These are phyloP conservation scores for Achaetomiella virescens DNA, from an alignment of 495 filamentous ascomycete species.

Conservation along the genomic window DNA sequence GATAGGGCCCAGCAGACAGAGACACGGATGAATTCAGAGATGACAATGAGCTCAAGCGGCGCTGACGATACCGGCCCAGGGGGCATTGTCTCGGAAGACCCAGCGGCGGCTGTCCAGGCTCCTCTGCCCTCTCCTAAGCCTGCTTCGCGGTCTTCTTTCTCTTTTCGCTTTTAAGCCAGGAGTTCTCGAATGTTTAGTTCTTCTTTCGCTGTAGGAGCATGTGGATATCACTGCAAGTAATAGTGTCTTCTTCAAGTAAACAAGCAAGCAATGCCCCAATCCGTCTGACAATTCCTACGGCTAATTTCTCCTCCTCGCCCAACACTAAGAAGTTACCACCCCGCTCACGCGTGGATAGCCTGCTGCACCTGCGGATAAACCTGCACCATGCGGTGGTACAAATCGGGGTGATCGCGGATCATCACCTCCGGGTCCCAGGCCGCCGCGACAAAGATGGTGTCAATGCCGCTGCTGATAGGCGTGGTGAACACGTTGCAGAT, in stretches of 20 bases:
- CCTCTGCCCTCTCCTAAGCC: too few relatives aligned
- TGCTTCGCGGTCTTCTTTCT: too few relatives aligned
- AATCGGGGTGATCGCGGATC: conserved; percentile 71
- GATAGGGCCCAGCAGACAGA: too few relatives aligned
- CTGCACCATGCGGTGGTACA: conserved; percentile 67
- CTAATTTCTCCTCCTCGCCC: neutral
- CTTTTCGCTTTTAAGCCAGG: too few relatives aligned
- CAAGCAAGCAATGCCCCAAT: too few relatives aligned
- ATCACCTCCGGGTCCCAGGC: conserved; percentile 87
- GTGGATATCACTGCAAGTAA: neutral
- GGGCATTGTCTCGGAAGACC: too few relatives aligned
- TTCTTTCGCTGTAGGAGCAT: neutral
- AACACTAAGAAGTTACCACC: neutral
- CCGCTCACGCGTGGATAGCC: conserved; percentile 34
- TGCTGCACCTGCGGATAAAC: conserved; percentile 79
- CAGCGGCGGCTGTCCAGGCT: too few relatives aligned
- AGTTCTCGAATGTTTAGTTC: too few relatives aligned
- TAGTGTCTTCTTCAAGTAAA: neutral
- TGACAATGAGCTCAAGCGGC: too few relatives aligned
- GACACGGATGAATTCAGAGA: too few relatives aligned
- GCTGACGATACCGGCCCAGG: too few relatives aligned
- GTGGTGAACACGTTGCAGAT: conserved; percentile 84
- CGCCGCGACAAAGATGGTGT: conserved; percentile 81
- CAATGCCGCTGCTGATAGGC: conserved; percentile 63
- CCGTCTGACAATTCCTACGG: neutral